phyloP scores from a whole-genome alignment of 129 eudicot genomes.

The Artemisia tridentata region DNA sequence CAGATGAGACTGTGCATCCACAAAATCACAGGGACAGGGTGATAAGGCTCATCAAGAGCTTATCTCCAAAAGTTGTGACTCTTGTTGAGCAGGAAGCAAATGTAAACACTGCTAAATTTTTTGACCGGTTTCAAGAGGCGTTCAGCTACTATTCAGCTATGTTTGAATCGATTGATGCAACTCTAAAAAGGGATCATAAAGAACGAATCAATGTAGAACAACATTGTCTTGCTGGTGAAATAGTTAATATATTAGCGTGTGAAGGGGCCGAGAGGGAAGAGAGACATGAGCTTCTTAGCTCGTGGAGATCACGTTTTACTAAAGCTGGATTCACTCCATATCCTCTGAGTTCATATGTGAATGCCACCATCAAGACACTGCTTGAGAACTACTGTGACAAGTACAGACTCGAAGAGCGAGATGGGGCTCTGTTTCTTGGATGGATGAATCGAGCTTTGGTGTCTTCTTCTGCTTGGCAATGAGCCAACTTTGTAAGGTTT shows the following conservation, averaged over 20 bases:
- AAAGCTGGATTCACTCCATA: conserved; percentile 21
- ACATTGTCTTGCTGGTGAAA: conserved; percentile 21
- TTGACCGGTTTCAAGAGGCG: conserved; percentile 13
- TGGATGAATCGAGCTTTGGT: conserved; percentile 28
- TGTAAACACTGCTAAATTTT: conserved; percentile 13
- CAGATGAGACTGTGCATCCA: conserved; percentile 17
- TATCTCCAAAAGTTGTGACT: conserved; percentile 19
- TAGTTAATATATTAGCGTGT: conserved; percentile 17
- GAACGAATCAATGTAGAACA: conserved; percentile 23
- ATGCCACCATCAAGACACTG: conserved; percentile 17
- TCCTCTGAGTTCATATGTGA: conserved; percentile 20
- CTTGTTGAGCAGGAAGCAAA: conserved; percentile 23
- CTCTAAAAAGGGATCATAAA: conserved; percentile 20
- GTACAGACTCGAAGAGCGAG: conserved; percentile 21
- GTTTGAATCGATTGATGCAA: conserved; percentile 15
- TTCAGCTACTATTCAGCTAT: conserved; percentile 16
- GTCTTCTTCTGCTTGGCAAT: conserved; percentile 19
- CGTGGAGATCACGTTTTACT: conserved; percentile 15
- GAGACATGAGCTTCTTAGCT: conserved; percentile 16
- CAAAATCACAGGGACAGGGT: conserved; percentile 16
- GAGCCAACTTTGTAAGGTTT: neutral
- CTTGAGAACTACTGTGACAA: conserved; percentile 15
- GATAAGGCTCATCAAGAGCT: conserved; percentile 9
- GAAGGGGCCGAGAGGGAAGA: conserved; percentile 19
- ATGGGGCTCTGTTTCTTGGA: conserved; percentile 25